Percentiles rank a stretch among this genome's conserved stretches.
phyloP scores from a whole-genome alignment of 2,329 filamentous ascomycete genomes.

The Phialophora macrospora region DNA sequence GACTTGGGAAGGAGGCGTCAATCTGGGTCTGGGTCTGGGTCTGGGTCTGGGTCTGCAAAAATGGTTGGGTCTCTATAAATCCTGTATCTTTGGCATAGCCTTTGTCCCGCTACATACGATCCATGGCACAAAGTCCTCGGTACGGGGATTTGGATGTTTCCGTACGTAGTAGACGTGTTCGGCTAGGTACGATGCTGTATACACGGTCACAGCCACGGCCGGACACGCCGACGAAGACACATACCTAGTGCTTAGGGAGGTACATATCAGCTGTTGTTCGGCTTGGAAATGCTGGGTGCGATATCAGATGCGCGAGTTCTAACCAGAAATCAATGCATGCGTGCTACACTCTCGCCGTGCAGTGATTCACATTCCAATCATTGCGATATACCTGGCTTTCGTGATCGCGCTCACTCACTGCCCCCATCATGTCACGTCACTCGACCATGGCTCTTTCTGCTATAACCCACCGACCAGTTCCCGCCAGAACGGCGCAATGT shows the following conservation, averaged over 20 bases:
- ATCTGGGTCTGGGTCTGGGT: too few relatives aligned
- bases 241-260: too few relatives aligned
- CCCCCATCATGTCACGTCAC: not conserved
- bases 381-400: not conserved
- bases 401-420: not conserved
- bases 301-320: not conserved
- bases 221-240: not conserved
- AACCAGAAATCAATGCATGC: not conserved
- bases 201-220: too few relatives aligned
- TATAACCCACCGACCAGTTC: constrained; percentile 52
- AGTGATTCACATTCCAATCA: not conserved
- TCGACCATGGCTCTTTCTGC: not conserved
- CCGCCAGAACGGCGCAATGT: constrained; percentile 51
- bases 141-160: too few relatives aligned
- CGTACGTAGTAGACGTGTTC: too few relatives aligned
- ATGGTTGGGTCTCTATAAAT: too few relatives aligned
- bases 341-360: not conserved
- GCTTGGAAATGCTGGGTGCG: not conserved
- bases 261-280: not conserved
- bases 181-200: too few relatives aligned
- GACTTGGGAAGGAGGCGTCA: too few relatives aligned
- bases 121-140: too few relatives aligned
- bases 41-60: too few relatives aligned
- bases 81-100: too few relatives aligned
- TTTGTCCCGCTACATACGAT: too few relatives aligned